Evolutionary conservation across 139 green algal species (phyloP), one percentile per base, ranked within the genome.

Genomic region (Picochlorum sp.): DNA sequence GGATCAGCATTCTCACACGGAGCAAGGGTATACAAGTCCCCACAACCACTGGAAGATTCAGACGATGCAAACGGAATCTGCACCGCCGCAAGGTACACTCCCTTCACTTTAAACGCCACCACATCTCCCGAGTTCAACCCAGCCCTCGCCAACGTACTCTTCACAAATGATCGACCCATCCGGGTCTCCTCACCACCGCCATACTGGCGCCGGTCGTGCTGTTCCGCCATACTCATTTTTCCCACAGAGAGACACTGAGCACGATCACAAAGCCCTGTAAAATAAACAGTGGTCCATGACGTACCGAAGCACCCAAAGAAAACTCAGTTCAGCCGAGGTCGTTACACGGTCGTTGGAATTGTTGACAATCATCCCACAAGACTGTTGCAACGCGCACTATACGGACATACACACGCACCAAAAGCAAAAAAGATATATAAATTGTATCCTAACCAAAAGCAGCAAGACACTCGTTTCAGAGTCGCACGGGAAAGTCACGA

Each of bases 41-140:
- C 73, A 37, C n/a, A 18, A 15, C 45, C 45, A 51, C 45, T 20
- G 11, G 47, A 54, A 54, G 47, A 54, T 11, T 41, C 34, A 13
- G 34, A 41, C 8, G 34, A 41, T 11, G 34, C 34, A 3, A 4
- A 4, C 0, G 9, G 34, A 41, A 41, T 41, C 0, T 41, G 34
- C 34, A 41, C 34, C 34, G 47, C 47, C 11, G 47, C 47, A 21
- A 54, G 47, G n/a, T 26, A 54, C 0, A 21, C 8, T 21, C 47
- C n/a, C 18, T 60, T 45, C 8, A 62, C 20, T n/a, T 49, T 23
- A 6, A 81, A 67, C 15, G 58, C 62, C 7, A 81, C 57, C 16
- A 81, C 70, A 34, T 81, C 70, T 18, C 74, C 74, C 32, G 24
- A 75, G 21, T 26, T 24, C 23, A 80, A 59, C 18, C 73, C 73